Evolutionary conservation across 805 yeast species (phyloP), one percentile per base, ranked within the genome.

Genomic region (Candida sonorensis): DNA sequence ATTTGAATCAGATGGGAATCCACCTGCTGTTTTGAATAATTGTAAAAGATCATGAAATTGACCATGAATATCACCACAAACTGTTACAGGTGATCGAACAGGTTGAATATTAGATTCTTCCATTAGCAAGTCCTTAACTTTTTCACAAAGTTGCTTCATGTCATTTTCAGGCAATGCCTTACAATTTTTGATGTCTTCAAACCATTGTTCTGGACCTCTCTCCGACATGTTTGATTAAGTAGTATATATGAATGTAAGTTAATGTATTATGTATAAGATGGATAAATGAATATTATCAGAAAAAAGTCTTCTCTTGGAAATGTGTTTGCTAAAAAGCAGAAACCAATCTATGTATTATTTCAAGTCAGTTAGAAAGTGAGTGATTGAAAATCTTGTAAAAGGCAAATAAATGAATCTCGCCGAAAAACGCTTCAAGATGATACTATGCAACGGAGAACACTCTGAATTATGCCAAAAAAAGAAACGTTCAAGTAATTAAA

Each of bases 31-130:
- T 45, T 94, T 68, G 59, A 92, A 92, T 17, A 90, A 67, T 57
- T 92, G 97, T 40, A 90, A 62, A 39, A 90, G 67, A 58, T 90
- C 98, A 55, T 90, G 97, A 57, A 90, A 90, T 58, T 90, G 98
- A 4, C 98, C 98, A 59, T 90, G 98, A 48, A 90, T 92, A 61
- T 90, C 98, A 53, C 94, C 97, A 64, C 96, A 87, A 1, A 87
- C 96, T 0, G 95, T 86, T 6, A 87, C 97, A 1, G 97, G 97
- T 18, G 86, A 75, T 50, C 78, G 81, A 3, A 87, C 96, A 0
- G 96, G 96, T 53, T 87, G 96, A 41, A 88, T 86, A 55, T 88
- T 88, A 26, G 92, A 81, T 51, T 87, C 97, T 55, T 90, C 97
- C 97, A 92, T 92, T 38, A 90, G 61, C 23, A 90, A 66, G 55